Evolutionary conservation across 1,284 basidiomycete genomes (phyloP).

Genomic region (Xerocomus minutiporus): DNA sequence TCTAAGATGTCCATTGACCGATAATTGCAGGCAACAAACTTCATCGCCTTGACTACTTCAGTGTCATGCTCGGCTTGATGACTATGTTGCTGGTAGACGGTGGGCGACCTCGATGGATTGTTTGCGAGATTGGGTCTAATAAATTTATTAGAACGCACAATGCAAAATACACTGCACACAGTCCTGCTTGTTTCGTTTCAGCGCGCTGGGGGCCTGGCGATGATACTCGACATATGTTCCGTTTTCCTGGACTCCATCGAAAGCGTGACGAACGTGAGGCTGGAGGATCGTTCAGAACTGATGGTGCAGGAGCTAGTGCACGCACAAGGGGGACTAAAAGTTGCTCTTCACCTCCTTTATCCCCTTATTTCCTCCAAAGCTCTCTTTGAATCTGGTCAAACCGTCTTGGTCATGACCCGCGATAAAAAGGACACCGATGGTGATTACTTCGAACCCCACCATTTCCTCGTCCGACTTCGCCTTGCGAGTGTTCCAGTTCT

Average conservation of each 20-base stretch:
- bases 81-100: slow-evolving; percentile 82
- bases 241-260: slow-evolving; percentile 58
- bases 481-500: slow-evolving; percentile 67
- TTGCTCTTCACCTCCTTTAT: slow-evolving; percentile 74
- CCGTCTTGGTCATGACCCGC: slow-evolving; percentile 63
- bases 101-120: slow-evolving; percentile 34
- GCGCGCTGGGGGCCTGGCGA: slow-evolving; percentile 67
- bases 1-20: slow-evolving; percentile 3
- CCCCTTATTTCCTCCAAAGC: slow-evolving; percentile 77
- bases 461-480: slow-evolving; percentile 82
- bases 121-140: slow-evolving; percentile 4
- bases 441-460: slow-evolving; percentile 80
- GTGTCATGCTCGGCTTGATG: slow-evolving; percentile 73
- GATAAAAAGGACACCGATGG: slow-evolving; percentile 74
- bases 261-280: slow-evolving; percentile 41
- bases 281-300: slow-evolving; percentile 53
- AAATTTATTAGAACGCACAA: slow-evolving; percentile 58
- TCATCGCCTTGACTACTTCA: slow-evolving; percentile 62
- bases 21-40: slow-evolving; percentile 44
- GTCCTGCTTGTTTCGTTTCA: slow-evolving; percentile 77
- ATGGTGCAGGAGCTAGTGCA: slow-evolving; percentile 65
- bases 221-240: slow-evolving; percentile 59
- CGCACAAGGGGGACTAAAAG: slow-evolving; percentile 78
- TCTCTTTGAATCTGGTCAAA: slow-evolving; percentile 84
- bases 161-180: slow-evolving; percentile 75